Conservation (phyloP, 768 basidiomycete genomes). For the Tricholoma hemisulphureum region DNA sequence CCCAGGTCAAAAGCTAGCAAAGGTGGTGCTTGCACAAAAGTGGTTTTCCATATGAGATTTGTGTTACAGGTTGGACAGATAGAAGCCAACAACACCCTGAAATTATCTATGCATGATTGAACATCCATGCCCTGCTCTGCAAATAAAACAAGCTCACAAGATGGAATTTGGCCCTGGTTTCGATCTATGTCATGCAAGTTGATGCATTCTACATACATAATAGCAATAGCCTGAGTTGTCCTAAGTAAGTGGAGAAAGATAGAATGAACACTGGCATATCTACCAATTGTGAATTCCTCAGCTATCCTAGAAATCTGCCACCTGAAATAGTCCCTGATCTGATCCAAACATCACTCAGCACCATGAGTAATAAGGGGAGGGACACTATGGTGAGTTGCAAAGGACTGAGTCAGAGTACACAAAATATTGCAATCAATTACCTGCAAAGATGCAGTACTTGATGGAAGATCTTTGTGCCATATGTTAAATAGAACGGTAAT, state of each 20-base stretch:
- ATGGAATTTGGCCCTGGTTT: neutral
- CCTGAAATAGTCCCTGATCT: neutral
- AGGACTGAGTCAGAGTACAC: neutral
- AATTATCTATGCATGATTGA: neutral
- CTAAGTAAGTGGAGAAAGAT: neutral
- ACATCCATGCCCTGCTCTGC: neutral
- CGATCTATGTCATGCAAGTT: neutral
- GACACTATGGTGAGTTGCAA: neutral
- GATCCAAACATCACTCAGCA: too few species aligned
- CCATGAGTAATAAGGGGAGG: too few species aligned
- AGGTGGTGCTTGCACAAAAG: neutral
- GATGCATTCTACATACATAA: neutral
- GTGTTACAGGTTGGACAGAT: neutral
- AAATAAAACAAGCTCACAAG: neutral
- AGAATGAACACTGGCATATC: neutral
- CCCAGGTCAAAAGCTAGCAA: slow-evolving; percentile 6
- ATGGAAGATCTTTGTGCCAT: neutral
- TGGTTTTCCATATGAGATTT: neutral
- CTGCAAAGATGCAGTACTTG: neutral
- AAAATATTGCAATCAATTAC: neutral
- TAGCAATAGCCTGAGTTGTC: too few species aligned
- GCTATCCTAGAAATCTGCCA: neutral
- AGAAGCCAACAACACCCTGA: neutral
- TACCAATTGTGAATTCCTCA: neutral
- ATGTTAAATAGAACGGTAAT: neutral